These are phyloP conservation scores for Heterobasidion parviporum DNA, from an alignment of 1,284 basidiomycete species.

Conservation along the genomic window DNA sequence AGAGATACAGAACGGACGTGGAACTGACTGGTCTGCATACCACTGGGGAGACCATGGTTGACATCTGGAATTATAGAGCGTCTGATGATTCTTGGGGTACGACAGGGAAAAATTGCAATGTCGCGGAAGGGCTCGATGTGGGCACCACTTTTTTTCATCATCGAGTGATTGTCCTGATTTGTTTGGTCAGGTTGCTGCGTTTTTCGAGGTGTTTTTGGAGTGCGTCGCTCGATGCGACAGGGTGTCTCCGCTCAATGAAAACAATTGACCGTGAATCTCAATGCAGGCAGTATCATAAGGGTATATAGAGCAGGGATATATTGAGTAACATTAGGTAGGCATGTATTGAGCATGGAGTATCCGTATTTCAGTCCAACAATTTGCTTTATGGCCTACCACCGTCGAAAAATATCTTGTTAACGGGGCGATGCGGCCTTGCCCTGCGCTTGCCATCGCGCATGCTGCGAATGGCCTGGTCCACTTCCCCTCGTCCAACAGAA, in stretches of 20 bases:
- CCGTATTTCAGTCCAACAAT: constrained; percentile 18
- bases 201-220: constrained; percentile 59
- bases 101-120: constrained; percentile 64
- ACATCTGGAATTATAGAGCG: constrained; percentile 53
- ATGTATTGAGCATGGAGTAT: neutral
- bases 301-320: neutral
- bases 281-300: neutral
- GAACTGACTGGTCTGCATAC: constrained; percentile 59
- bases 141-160: constrained; percentile 14
- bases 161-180: neutral
- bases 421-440: constrained; percentile 37
- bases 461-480: constrained; percentile 78
- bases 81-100: constrained; percentile 60
- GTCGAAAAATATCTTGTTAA: constrained; percentile 79
- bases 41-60: constrained; percentile 69
- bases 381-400: constrained; percentile 39
- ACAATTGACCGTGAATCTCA: neutral
- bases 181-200: constrained; percentile 41
- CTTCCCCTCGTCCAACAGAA: constrained; percentile 64
- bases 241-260: constrained; percentile 43
- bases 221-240: constrained; percentile 51
- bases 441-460: constrained; percentile 63
- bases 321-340: neutral
- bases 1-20: constrained; percentile 66
- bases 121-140: constrained; percentile 61